Evolutionary conservation across 78 protist species (phyloP).

Genomic region (Pelomyxa schiedti): DNA sequence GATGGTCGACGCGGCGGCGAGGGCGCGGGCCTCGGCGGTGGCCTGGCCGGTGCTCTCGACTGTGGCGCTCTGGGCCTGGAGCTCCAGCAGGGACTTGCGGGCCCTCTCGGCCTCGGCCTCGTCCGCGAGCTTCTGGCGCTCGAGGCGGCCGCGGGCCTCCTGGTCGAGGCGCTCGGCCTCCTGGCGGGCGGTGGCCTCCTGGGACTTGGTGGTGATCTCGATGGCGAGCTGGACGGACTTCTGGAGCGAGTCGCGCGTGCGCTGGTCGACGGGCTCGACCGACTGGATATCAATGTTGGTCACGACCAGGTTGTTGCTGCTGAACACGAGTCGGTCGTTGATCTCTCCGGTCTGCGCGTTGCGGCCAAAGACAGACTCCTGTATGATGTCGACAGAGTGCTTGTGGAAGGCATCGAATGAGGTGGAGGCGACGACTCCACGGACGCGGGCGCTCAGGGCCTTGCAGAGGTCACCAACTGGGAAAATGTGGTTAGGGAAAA

Average conservation of each 20-base stretch:
- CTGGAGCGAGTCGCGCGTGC: constrained; percentile 60
- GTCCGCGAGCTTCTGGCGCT: constrained; percentile 59
- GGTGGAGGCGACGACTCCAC: constrained; percentile 59
- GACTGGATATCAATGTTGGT: constrained; percentile 72
- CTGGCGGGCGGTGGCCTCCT: constrained; percentile 76
- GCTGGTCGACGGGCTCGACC: constrained; percentile 80
- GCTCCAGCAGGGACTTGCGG: constrained; percentile 40
- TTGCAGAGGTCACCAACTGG: constrained; percentile 71
- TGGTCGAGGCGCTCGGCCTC: constrained; percentile 71
- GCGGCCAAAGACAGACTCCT: constrained; percentile 61
- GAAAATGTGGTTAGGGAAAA: too few species aligned
- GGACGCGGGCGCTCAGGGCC: constrained; percentile 60
- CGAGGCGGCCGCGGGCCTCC: constrained; percentile 66
- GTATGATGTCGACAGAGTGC: constrained; percentile 53
- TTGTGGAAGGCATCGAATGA: constrained; percentile 75
- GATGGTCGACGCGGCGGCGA: constrained; percentile 52
- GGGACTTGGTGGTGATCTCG: constrained; percentile 78
- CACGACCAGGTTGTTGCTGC: constrained; percentile 53
- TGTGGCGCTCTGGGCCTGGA: constrained; percentile 60
- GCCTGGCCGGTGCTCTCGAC: constrained; percentile 71
- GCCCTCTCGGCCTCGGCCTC: constrained; percentile 51
- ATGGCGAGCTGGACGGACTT: constrained; percentile 80
- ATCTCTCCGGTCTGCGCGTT: constrained; percentile 9
- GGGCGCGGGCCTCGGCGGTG: constrained; percentile 66
- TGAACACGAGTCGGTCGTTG: constrained; percentile 22